Evolutionary conservation across 2,329 filamentous ascomycete species (phyloP), one percentile per base, ranked within the genome.

Genomic region (Furcasterigmium furcatum): DNA sequence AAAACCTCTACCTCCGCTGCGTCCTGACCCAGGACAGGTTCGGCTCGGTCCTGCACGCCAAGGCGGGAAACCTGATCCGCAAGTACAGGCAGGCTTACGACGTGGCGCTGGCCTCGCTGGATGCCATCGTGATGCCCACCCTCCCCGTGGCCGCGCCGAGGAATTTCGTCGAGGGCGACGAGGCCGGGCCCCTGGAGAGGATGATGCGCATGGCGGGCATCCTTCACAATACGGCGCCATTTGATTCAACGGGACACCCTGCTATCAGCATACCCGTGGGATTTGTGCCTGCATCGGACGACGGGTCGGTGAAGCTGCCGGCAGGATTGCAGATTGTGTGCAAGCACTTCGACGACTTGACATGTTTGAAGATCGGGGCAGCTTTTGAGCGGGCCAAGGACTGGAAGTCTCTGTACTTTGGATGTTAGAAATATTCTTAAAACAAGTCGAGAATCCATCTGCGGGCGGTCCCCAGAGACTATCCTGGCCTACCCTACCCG

Each of bases 181-280:
- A 64, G 2, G 63, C 64, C 3, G 70, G 70, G 4, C 58, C 24
- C 24, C 24, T 67, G 14, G 65, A 70, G 41, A 72, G 70, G 16
- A 73, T 78, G 38, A 64, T 66, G 44, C 72, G 72, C 12, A 74
- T 73, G 24, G 73, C 80, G 30, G 79, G 79, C 0, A 54, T 79
- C 47, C 78, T 74, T 0, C 68, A 65, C n/a, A 82, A 83, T 50
- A 82, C 79, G 4, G 72, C 73, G 9, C 66, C 73, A 3, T 82
- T 82, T 58, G 77, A 82, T 52, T 67, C 74, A 3, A 80, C 76
- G 0, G 78, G 78, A 0, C 77, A 81, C 50, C 77, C 78, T 0
- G 78, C 76, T 0, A 55, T 82, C 50, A 67, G 71, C 1, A 61
- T 81, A 38, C 77, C 77, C 0, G 62, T 76, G 30, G 77, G 77